Percentiles rank a stretch among this genome's conserved stretches.
phyloP scores from a whole-genome alignment of 495 filamentous ascomycete species.

The Neurospora sp. region DNA sequence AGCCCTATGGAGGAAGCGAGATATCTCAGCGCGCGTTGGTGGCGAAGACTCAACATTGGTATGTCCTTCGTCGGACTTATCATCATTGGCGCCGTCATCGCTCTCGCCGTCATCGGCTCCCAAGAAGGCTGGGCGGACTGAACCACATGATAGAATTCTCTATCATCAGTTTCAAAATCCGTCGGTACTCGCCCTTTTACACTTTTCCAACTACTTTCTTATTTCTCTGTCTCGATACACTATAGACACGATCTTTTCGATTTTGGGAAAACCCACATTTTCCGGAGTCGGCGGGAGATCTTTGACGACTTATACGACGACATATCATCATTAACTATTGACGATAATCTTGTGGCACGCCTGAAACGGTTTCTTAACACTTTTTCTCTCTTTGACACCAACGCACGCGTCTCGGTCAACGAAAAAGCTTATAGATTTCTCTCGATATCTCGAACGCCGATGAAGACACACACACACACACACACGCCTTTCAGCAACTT shows the following conservation, averaged over 20 bases:
- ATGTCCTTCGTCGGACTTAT: conserved; percentile 73
- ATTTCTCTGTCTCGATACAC: neutral
- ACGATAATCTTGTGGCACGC: neutral
- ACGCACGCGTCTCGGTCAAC: neutral
- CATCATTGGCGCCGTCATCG: conserved; percentile 66
- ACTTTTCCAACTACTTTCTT: neutral
- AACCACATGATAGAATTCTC: neutral
- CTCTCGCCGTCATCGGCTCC: conserved; percentile 49
- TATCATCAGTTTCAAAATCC: neutral
- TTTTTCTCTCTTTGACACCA: neutral
- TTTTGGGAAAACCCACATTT: neutral
- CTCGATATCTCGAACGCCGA: neutral
- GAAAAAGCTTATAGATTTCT: neutral
- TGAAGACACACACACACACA: neutral
- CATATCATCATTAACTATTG: neutral
- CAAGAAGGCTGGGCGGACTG: conserved; percentile 25
- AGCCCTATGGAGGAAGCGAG: conserved; percentile 45
- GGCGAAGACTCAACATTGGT: conserved; percentile 80
- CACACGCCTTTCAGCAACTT: neutral
- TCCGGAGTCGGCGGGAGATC: neutral
- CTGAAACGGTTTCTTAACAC: neutral
- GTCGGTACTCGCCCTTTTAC: neutral
- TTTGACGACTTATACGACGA: neutral
- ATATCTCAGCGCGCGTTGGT: conserved; percentile 82
- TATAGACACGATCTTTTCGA: neutral